Base-by-base conservation (phyloP, 495 filamentous ascomycete species). In the Penicillium samsonianum region DNA sequence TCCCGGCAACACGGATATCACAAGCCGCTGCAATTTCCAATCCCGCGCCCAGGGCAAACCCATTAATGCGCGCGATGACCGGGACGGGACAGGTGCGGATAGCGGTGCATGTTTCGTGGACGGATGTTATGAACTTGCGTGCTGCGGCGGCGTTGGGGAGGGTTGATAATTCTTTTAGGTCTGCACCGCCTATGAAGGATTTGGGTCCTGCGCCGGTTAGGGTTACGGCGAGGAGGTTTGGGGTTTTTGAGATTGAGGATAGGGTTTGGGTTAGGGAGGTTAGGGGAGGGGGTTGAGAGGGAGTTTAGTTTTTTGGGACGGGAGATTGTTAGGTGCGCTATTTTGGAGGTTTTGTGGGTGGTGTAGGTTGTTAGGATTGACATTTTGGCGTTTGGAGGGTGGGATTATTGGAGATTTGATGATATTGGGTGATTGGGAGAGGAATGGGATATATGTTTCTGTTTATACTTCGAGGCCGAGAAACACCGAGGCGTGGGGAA, bases 151-250 rank as follows among this genome's bases (percentile, higher is more conserved):
- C 63, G 4, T 58, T 58, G 0, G 60, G 33, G 20, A 66, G 26
- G 2, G 14, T 11, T 12, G 47, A 58, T 56, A 68, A 64, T 48
- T 68, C 63, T 33, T 53, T 43, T 11, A 68, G 54, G 23, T 66
- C 66, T 3, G 63, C 63, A 19, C 66, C 66, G 41, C 63, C 63
- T 49, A 68, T 52, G 51, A 66, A 68, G 31, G 66, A 42, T 30
- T 66, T 68, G 22, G 30, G 10, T 1, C 66, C 66, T 25, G 59
- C 60, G 30, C 66, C 63, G 10, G 66, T 66, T 26, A 68, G 50
- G 19, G 64, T 40, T 4, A 68, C 54, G 35, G 50, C 61, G n/a
- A 66, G 53, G 22, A 68, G 63, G 20, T 64, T 14, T 25, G 65
- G n/a, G 12, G 55, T 45, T 50, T 45, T 19, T 3, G 56, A 42